Percentiles rank a stretch among this genome's conserved stretches.
Evolutionary conservation across 2,329 filamentous ascomycete species (phyloP).

Genomic region (Neopestalotiopsis rosae): DNA sequence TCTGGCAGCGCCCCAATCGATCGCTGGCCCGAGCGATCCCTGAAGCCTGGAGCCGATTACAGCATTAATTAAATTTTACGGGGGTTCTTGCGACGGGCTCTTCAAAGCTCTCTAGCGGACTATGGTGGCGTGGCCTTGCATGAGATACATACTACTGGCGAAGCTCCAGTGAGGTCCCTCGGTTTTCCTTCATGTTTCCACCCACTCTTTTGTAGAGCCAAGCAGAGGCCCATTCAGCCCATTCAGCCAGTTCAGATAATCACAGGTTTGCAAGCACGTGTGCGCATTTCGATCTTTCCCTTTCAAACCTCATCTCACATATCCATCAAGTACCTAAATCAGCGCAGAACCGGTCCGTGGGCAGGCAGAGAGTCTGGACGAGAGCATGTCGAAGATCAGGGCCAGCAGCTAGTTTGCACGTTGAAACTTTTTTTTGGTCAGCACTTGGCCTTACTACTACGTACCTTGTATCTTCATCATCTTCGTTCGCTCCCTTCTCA

Average conservation of each 20-base stretch:
- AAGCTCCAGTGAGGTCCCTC: too few species aligned
- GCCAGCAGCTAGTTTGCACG: background rate
- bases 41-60: background rate
- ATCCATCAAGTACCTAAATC: background rate
- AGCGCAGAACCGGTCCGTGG: background rate
- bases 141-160: background rate
- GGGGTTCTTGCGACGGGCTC: background rate
- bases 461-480: background rate
- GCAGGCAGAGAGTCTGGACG: background rate
- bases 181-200: too few species aligned
- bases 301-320: background rate
- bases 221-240: background rate
- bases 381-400: constrained; percentile 1
- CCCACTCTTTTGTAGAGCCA: background rate
- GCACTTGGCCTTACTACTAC: background rate
- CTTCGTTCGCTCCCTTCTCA: background rate
- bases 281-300: background rate
- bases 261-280: background rate
- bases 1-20: background rate
- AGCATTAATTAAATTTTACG: constrained; percentile 4
- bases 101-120: background rate
- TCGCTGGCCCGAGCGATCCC: background rate
- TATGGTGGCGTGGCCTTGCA: background rate
- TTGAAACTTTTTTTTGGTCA: background rate
- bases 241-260: background rate